A percentile compares a stretch with the other conserved stretches of the same genome.
phyloP scores from a whole-genome alignment of 805 yeast genomes.

The Kuraishia hungarica region DNA sequence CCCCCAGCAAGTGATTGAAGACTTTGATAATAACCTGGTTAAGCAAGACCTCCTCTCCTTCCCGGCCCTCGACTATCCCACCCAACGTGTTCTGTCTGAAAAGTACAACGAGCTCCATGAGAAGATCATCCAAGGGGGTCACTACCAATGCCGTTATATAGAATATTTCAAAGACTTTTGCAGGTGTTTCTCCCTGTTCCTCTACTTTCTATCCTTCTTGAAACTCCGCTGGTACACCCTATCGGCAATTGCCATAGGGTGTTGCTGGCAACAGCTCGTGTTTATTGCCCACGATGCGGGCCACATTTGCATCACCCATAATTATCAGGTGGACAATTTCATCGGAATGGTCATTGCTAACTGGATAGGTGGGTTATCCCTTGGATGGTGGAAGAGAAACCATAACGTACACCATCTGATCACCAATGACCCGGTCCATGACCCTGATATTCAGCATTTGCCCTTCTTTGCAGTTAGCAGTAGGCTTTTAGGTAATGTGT shows the following conservation, averaged over 20 bases:
- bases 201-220: constrained; percentile 40
- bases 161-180: constrained; percentile 61
- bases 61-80: constrained; percentile 60
- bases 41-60: constrained; percentile 44
- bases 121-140: constrained; percentile 44
- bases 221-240: constrained; percentile 32
- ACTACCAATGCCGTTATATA: constrained; percentile 67
- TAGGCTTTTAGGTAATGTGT: constrained; percentile 56
- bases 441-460: constrained; percentile 88
- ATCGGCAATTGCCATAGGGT: constrained; percentile 61
- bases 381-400: constrained; percentile 94
- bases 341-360: constrained; percentile 70
- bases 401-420: constrained; percentile 90
- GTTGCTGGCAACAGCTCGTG: constrained; percentile 85
- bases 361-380: constrained; percentile 77
- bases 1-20: constrained; percentile 43
- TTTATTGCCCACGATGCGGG: constrained; percentile 91
- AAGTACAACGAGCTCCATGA: constrained; percentile 58
- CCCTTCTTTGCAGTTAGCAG: constrained; percentile 87
- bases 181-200: constrained; percentile 48
- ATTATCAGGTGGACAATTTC: constrained; percentile 66
- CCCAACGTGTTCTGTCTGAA: constrained; percentile 48
- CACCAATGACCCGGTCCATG: constrained; percentile 91
- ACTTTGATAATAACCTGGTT: constrained; percentile 49
- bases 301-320: constrained; percentile 75